Conservation (phyloP, 306 rosid species). For the Fagus sylvatica region DNA sequence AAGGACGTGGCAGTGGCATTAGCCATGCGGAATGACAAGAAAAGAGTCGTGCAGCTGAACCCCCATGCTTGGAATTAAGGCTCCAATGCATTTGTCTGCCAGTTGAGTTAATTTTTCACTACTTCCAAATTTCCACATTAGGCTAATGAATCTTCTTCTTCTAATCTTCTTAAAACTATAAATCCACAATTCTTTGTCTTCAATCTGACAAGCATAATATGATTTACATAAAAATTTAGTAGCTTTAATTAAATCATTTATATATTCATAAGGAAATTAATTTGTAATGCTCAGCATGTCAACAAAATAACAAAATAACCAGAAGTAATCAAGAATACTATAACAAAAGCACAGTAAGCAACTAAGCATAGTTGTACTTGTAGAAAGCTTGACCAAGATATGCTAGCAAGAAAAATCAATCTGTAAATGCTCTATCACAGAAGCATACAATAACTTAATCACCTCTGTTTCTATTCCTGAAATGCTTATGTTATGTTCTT, state of each 20-base stretch:
- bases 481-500: too few species aligned
- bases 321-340: not conserved
- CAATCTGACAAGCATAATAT: not conserved
- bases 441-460: not conserved
- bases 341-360: not conserved
- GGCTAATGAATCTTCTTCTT: not conserved
- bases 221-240: not conserved
- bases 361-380: not conserved
- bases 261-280: not conserved
- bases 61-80: not conserved
- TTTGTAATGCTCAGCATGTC: not conserved
- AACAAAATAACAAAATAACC: not conserved
- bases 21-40: not conserved
- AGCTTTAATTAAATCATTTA: not conserved
- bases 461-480: too few species aligned
- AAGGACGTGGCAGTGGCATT: not conserved
- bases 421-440: not conserved
- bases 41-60: not conserved
- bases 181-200: not conserved
- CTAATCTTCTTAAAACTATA: not conserved
- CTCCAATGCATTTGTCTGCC: not conserved
- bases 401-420: not conserved
- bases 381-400: not conserved
- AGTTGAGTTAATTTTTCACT: not conserved
- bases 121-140: not conserved